Evolutionary conservation across 75 land plant genomes (phyloP).

Genomic region (Pinus taeda): DNA sequence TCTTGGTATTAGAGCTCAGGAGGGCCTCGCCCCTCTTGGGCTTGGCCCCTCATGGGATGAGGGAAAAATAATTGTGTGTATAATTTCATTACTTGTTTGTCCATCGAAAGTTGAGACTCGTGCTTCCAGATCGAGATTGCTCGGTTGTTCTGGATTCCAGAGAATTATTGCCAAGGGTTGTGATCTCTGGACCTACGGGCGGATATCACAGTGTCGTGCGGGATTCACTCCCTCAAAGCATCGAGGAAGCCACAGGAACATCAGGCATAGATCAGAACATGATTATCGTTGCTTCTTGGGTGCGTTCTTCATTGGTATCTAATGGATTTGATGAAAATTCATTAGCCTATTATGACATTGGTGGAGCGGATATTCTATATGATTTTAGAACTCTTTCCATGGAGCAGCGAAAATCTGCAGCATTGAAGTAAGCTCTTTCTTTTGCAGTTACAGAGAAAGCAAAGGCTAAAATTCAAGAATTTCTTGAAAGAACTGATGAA

Average conservation of each 20-base stretch:
- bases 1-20: no score
- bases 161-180: no score
- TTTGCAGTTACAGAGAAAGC: conserved; percentile 66
- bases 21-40: no score
- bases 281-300: conserved; percentile 77
- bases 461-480: conserved; percentile 22
- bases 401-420: conserved; percentile 57
- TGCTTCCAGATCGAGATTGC: no score
- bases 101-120: no score
- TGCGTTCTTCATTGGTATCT: conserved; percentile 59
- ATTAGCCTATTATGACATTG: conserved; percentile 56
- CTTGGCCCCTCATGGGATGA: no score
- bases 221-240: conserved; percentile 75
- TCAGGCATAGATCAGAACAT: conserved; percentile 90
- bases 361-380: conserved; percentile 80
- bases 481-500: conserved; percentile 22
- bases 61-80: no score
- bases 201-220: no score
- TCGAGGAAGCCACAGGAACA: conserved; percentile 91
- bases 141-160: no score
- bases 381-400: conserved; percentile 73
- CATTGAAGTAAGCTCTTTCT: conserved; percentile 52
- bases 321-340: conserved; percentile 32
- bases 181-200: no score
- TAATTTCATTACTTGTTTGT: no score